Conservation (phyloP, 75 land plant genomes). For the Ceratopteris richardii region DNA sequence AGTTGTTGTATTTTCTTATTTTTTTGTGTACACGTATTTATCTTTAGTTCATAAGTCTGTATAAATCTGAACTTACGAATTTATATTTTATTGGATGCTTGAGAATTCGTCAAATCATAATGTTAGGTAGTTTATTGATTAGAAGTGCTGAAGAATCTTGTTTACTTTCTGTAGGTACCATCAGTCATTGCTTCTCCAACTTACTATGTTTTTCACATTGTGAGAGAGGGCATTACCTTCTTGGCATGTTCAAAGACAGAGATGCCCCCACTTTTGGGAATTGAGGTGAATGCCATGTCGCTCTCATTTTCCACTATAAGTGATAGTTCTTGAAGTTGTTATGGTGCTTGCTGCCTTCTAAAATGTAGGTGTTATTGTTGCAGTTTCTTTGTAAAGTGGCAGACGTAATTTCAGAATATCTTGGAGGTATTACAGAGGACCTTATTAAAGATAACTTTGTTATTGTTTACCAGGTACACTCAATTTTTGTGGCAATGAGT, state of each 20-base stretch:
- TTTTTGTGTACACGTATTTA: too few species aligned
- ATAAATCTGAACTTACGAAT: too few species aligned
- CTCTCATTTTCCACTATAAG: too few species aligned
- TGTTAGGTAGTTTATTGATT: too few species aligned
- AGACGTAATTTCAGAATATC: constrained; percentile 80
- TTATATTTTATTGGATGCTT: too few species aligned
- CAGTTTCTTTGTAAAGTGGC: constrained; percentile 95
- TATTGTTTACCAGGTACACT: constrained; percentile 94
- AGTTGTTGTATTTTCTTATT: too few species aligned
- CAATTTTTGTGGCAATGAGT: too few species aligned
- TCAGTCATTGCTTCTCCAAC: constrained; percentile 95
- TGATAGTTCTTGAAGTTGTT: not conserved
- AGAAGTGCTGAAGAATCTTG: not conserved
- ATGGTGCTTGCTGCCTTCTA: not conserved
- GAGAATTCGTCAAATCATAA: too few species aligned
- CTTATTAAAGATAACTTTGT: constrained; percentile 93
- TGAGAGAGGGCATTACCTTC: constrained; percentile 86
- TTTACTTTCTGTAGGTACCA: constrained; percentile 24
- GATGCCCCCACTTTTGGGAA: constrained; percentile 90
- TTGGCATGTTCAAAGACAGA: constrained; percentile 86
- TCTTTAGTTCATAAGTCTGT: too few species aligned
- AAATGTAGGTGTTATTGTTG: not conserved
- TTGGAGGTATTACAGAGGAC: constrained; percentile 91
- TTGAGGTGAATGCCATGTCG: constrained; percentile 47
- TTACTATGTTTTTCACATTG: constrained; percentile 81